A percentile compares a stretch with the other conserved stretches of the same genome.
Conservation (phyloP, 2,329 filamentous ascomycete species). For the Talaromyces albobiverticillius region DNA sequence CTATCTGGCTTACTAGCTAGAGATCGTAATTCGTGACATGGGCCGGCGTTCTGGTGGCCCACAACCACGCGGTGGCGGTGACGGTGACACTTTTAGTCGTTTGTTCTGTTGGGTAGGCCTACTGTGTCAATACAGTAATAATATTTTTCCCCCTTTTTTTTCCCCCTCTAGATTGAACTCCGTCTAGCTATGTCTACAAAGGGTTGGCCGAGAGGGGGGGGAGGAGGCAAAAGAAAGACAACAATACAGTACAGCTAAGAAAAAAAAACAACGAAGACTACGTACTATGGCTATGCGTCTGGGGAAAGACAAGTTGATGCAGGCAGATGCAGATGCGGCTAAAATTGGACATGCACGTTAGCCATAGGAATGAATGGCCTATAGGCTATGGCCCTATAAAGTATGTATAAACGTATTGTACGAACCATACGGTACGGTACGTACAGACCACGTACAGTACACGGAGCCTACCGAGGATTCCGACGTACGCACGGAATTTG, state of each 20-base stretch:
- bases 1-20: no score
- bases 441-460: background rate
- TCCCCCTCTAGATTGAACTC: no score
- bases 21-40: background rate
- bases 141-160: no score
- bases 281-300: no score
- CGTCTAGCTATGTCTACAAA: no score
- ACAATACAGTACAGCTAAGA: background rate
- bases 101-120: no score
- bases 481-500: background rate
- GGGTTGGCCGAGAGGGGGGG: background rate
- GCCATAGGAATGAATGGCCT: background rate
- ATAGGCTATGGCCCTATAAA: no score
- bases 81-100: background rate
- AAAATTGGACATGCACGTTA: background rate
- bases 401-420: background rate
- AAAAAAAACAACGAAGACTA: background rate
- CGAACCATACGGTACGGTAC: background rate
- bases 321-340: background rate
- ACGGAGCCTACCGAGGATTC: constrained; percentile 4
- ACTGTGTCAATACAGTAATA: no score
- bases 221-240: background rate
- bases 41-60: background rate
- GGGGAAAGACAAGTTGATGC: background rate
- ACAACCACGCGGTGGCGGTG: constrained; percentile 6